These are phyloP conservation scores for Aspergillus felis DNA, from an alignment of 2,329 filamentous ascomycete genomes.

Conservation along the genomic window DNA sequence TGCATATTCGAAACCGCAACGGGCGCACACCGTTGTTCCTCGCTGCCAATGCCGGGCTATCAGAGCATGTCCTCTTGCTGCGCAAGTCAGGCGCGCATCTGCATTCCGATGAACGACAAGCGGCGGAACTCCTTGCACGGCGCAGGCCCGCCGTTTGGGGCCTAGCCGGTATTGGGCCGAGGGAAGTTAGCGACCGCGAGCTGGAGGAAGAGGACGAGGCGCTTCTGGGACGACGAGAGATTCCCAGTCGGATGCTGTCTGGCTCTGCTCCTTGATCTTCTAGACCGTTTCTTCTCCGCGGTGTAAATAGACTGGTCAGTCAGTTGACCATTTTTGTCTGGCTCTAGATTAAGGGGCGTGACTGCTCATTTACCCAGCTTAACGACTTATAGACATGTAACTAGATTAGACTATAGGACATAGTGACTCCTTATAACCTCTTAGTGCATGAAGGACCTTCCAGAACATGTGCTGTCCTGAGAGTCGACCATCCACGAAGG, in stretches of 20 bases:
- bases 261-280: conserved; percentile 25
- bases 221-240: conserved; percentile 6
- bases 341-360: not conserved
- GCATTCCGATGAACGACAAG: conserved; percentile 53
- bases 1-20: conserved; percentile 56
- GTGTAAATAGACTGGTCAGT: not conserved
- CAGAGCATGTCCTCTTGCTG: conserved; percentile 52
- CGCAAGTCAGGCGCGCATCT: conserved; percentile 57
- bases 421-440: not conserved
- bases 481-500: not conserved
- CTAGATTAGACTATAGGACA: not conserved
- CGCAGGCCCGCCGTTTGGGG: conserved; percentile 42
- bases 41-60: conserved; percentile 54
- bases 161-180: conserved; percentile 38
- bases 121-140: conserved; percentile 48
- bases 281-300: not conserved
- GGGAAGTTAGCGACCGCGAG: conserved; percentile 22
- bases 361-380: not conserved
- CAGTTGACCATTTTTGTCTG: not conserved
- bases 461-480: not conserved
- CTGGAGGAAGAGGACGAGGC: conserved; percentile 15
- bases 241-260: conserved; percentile 15
- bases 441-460: not conserved
- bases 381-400: not conserved
- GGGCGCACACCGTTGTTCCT: conserved; percentile 58